phyloP scores from a whole-genome alignment of 768 basidiomycete species.

The Suillus bovinus region DNA sequence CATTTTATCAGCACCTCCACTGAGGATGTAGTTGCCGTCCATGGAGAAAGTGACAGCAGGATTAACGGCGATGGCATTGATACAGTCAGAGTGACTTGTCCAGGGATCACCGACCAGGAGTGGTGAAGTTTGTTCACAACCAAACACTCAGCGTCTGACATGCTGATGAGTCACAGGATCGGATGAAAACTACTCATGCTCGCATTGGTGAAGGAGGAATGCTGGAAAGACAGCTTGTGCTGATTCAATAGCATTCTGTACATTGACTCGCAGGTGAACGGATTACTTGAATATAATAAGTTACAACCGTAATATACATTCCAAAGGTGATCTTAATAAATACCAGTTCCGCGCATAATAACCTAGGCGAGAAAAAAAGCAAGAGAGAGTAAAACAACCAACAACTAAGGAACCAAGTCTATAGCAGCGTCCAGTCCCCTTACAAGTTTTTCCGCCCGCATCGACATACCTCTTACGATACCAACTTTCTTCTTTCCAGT shows the following conservation, averaged over 20 bases:
- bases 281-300: not conserved
- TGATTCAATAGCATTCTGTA: too few relatives aligned
- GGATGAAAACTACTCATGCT: too few relatives aligned
- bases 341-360: not conserved
- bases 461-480: conserved; percentile 35
- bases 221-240: too few relatives aligned
- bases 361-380: not conserved
- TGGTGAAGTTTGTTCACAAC: too few relatives aligned
- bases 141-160: too few relatives aligned
- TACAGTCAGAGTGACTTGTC: not conserved
- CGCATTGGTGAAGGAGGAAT: too few relatives aligned
- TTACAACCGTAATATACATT: not conserved
- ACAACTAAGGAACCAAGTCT: conserved; percentile 34
- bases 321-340: not conserved
- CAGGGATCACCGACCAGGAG: not conserved
- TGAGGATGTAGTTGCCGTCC: not conserved
- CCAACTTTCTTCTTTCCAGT: conserved; percentile 32
- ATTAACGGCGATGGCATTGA: not conserved
- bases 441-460: conserved; percentile 38
- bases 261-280: too few relatives aligned
- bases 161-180: too few relatives aligned
- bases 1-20: not conserved
- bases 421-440: conserved; percentile 40
- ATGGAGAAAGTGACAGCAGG: not conserved
- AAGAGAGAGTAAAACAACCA: not conserved